A percentile compares a stretch with the other conserved stretches of the same genome.
Evolutionary conservation across 179 eudicot species (phyloP).

Genomic region (Beta corolliflora): DNA sequence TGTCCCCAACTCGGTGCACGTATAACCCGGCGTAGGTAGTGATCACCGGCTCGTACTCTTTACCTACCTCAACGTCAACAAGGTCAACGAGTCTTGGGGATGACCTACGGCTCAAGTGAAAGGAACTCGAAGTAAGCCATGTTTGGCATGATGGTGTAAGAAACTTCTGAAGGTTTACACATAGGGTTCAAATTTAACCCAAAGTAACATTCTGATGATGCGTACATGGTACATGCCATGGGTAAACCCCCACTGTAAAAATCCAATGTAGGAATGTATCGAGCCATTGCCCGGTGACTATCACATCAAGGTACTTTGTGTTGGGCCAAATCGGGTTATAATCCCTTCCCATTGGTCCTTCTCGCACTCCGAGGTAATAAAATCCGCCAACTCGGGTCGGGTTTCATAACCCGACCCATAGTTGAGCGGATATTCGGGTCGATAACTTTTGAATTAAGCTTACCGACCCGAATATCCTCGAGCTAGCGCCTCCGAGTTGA

Average conservation of each 20-base stretch:
- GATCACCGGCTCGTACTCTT: constrained; percentile 76
- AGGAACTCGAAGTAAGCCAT: constrained; percentile 86
- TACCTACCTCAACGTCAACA: constrained; percentile 63
- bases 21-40: constrained; percentile 64
- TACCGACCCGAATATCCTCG: constrained; percentile 50
- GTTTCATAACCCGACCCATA: constrained; percentile 35
- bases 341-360: constrained; percentile 64
- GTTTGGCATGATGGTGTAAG: constrained; percentile 84
- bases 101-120: constrained; percentile 45
- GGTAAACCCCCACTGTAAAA: constrained; percentile 70
- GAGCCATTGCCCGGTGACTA: constrained; percentile 83
- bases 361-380: constrained; percentile 32
- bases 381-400: constrained; percentile 49
- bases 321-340: constrained; percentile 76
- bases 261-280: constrained; percentile 64
- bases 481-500: constrained; percentile 48
- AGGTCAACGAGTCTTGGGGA: constrained; percentile 52
- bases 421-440: constrained; percentile 36
- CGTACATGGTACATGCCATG: constrained; percentile 67
- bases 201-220: constrained; percentile 74
- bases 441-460: constrained; percentile 36
- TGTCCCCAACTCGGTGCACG: constrained; percentile 74
- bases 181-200: constrained; percentile 75
- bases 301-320: constrained; percentile 64
- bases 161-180: constrained; percentile 58